A percentile compares a stretch with the other conserved stretches of the same genome.
Conservation (phyloP, 352 stramenopile genomes). For the Chrysophaeum taylorii region DNA sequence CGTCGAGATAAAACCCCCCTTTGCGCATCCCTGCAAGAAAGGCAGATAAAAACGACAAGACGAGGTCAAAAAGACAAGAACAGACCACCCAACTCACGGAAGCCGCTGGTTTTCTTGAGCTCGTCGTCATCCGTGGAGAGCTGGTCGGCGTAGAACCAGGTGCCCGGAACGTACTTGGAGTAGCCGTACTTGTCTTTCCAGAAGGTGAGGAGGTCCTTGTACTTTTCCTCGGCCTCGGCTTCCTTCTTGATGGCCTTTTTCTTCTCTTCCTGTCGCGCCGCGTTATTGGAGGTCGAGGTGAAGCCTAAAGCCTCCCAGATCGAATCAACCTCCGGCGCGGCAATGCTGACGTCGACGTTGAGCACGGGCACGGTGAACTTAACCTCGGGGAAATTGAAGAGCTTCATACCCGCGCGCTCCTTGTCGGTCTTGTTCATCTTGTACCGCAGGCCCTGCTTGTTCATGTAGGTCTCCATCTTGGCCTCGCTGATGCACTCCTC, state of each 20-base stretch:
- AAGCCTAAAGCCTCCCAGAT: conserved; percentile 16
- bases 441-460: conserved; percentile 10
- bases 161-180: background rate
- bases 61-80: no score
- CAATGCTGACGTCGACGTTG: conserved; percentile 4
- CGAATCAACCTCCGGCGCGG: background rate
- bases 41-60: no score
- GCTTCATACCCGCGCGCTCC: conserved; percentile 9
- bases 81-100: no score
- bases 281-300: conserved; percentile 10
- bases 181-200: conserved; percentile 15
- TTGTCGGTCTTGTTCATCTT: conserved; percentile 12
- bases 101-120: background rate
- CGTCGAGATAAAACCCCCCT: conserved; percentile 6
- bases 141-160: conserved; percentile 11
- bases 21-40: no score
- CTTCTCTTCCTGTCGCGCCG: background rate
- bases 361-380: background rate
- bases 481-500: conserved; percentile 4
- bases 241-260: conserved; percentile 12
- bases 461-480: conserved; percentile 1
- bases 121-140: conserved; percentile 1
- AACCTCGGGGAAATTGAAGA: background rate
- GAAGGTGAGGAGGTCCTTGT: background rate
- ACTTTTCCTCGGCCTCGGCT: background rate